A percentile compares a stretch with the other conserved stretches of the same genome.
Evolutionary conservation across 2,329 filamentous ascomycete genomes (phyloP).

Genomic region (Knoxdaviesia proteae): DNA sequence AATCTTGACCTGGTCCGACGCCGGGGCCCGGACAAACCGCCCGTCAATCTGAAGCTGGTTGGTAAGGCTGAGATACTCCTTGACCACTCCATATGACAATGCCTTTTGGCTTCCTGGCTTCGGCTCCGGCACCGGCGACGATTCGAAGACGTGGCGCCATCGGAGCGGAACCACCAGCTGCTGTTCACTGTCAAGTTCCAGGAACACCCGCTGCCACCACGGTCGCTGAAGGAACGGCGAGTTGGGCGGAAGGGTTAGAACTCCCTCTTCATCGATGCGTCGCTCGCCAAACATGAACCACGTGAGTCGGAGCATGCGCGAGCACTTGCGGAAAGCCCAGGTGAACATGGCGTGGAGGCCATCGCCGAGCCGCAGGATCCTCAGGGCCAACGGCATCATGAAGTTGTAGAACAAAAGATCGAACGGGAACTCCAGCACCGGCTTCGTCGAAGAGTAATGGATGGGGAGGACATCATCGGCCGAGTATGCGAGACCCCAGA

Average conservation of each 20-base stretch:
- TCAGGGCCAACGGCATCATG: slow-evolving; percentile 71
- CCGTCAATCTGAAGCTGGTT: slow-evolving; percentile 29
- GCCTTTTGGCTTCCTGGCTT: too few relatives aligned
- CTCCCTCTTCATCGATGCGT: slow-evolving; percentile 61
- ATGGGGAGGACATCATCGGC: slow-evolving; percentile 63
- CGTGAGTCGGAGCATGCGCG: slow-evolving; percentile 57
- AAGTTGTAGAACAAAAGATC: slow-evolving; percentile 96
- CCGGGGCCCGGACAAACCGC: slow-evolving; percentile 74
- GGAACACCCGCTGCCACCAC: slow-evolving; percentile 21
- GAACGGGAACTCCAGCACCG: slow-evolving; percentile 81
- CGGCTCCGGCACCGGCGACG: background rate
- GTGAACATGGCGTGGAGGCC: slow-evolving; percentile 68
- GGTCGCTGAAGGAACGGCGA: slow-evolving; percentile 13
- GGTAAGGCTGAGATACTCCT: background rate
- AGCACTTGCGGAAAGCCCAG: slow-evolving; percentile 91
- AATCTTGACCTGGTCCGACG: slow-evolving; percentile 85
- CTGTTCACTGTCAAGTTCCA: slow-evolving; percentile 22
- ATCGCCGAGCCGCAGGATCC: slow-evolving; percentile 68
- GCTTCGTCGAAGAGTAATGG: slow-evolving; percentile 81
- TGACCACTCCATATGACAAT: too few relatives aligned
- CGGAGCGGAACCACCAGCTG: slow-evolving; percentile 25
- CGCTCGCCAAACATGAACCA: slow-evolving; percentile 87
- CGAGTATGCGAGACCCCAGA: slow-evolving; percentile 63
- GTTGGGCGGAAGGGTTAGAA: slow-evolving; percentile 23
- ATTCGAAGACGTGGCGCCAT: slow-evolving; percentile 31